Base-by-base conservation (phyloP, 2,329 filamentous ascomycete genomes). In the Botryotinia convoluta region DNA sequence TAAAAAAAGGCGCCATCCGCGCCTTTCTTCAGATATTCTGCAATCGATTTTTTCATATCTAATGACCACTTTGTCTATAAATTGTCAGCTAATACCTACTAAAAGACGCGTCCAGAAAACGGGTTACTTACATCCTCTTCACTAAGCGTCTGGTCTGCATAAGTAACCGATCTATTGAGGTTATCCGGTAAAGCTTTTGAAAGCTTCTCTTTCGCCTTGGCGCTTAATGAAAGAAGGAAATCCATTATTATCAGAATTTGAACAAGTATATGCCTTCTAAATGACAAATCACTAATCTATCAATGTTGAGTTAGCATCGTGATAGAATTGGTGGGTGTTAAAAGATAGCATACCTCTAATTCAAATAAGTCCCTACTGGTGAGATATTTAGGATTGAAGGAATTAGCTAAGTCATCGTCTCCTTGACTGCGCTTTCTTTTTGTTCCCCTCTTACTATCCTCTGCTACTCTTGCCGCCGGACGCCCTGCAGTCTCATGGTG, bases 351-450 rank as follows among this genome's bases (percentile, higher is more conserved):
- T 86, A 94, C 92, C 87, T 99, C 96, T 63, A 99, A 88, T 79
- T 97, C 94, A 82, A 99, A 99, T 1, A 99, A 86, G 81, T 99
- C 97, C 76, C 92, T 89, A 82, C 95, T 98, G n/a, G 96, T 99
- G 29, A 99, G 87, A 81, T 99, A 99, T 81, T 98, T 99, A 1
- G 97, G 95, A 79, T 99, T 99, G 84, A 97, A 98, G 37, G 89
- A 91, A 79, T 90, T 92, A 37, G 90, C 87, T 69, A 91, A 84
- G 74, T 91, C 90, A 72, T 89, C 87, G 12, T 89, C 88, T 42
- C 84, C 83, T 60, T 86, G 86, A 18, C 87, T 86, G 61, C 88
- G 86, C 81, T 95, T 97, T 73, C 93, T 89, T 83, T 95, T 97
- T 44, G 81, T 83, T 8, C 88, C 89, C 76, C 87, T 88, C 75